Evolutionary conservation across 1,284 basidiomycete species (phyloP), one percentile per base, ranked within the genome.

Genomic region (Athelia psychrophila): DNA sequence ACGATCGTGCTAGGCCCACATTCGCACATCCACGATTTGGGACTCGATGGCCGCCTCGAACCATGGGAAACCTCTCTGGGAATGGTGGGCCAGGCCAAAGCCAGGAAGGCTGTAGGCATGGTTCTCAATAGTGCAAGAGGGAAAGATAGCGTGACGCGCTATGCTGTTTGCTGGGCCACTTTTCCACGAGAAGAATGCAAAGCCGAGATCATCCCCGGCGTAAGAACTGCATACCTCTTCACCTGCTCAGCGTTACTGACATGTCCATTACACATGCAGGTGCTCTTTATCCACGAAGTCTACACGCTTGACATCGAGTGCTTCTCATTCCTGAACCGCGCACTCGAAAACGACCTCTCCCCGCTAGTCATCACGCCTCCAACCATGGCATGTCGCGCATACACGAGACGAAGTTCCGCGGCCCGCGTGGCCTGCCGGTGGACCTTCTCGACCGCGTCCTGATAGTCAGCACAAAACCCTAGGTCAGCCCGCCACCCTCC

Each of bases 291-390:
- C 59, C 91, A 94, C 67, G 93, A 98, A 72, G 95, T 98, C 16
- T 96, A 99, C 77, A 99, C 99, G 96, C 86, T 99, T 57, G 96
- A 99, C 69, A 97, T 99, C 58, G 96, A 99, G 71, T 99, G 96
- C 68, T 98, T 98, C 79, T 97, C 95, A 8, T 99, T 96, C 81
- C 78, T 99, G 56, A 99, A 99, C 71, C 85, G 96, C 42, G 96
- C 96, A 5, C 78, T 99, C 46, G 96, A 99, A 68, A 88, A 88
- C 57, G 95, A 97, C 58, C 78, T 98, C 3, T 88, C 95, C 1
- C 96, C 96, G 1, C 77, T 99, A 48, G 96, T 99, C 38, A 94
- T 99, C 65, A 98, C 99, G 96, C 96, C 1, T 95, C 92, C 38
- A 99, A 99, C 70, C 82, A 96, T 19, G 96, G 96, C 13, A 93